Evolutionary conservation across 1,284 basidiomycete genomes (phyloP), one percentile per base, ranked within the genome.

Genomic region (Somion occarium): DNA sequence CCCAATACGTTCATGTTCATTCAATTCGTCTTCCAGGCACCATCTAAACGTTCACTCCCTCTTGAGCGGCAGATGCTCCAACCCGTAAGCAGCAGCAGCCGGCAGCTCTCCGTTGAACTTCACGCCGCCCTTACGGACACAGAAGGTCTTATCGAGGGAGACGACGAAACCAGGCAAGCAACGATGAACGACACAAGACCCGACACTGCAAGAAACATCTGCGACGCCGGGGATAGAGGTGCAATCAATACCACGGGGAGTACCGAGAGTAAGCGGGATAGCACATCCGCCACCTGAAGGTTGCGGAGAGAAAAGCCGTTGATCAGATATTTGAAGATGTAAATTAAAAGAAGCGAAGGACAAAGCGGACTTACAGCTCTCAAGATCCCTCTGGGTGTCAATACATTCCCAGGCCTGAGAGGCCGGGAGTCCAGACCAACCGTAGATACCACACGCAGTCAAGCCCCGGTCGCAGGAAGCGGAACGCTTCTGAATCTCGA

Each of bases 231-330:
- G 64, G 34, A 82, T 68, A 11, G 70, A 68, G 3, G 76, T 76
- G 59, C 81, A 82, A 57, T 83, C 80, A 15, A 59, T 46, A 19
- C 74, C 74, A 13, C 52, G 50, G 2, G 61, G 53, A 22, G 63
- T 58, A 23, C 53, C 59, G 2, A 59, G 59, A 24, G 61, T 60
- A 27, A 73, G 63, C 0, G 71, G 67, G 5, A 73, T 58, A 15
- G 66, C 59, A 54, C 78, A 80, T n/a, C 79, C 78, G 46, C 78
- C 78, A 53, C 78, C 76, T 78, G 54, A 5, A 49, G 27, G 43
- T 39, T 25, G 48, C 9, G 41, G 48, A 39, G 39, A 45, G 7
- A 15, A 13, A 20, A 46, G 39, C 44, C 30, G 38, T 44, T 12
- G 22, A 39, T 50, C 20, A 47, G 25, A 22, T 5, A 15, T 43